Conservation (phyloP, 441 rosid genomes). For the Adansonia rubrostipa region DNA sequence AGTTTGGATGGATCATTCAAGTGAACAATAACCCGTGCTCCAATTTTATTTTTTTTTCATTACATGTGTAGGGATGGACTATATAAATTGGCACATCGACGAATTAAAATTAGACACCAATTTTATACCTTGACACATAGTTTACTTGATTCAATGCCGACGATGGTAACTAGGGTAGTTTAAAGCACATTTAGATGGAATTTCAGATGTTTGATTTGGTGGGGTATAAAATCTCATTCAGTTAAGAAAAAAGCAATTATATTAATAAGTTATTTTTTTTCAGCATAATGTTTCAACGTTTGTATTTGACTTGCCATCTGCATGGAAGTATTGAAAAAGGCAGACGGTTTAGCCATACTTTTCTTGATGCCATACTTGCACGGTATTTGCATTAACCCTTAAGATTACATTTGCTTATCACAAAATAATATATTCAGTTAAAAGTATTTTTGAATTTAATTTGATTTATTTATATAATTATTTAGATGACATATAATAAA, state of each 20-base stretch:
- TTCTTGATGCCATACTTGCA: slow-evolving; percentile 54
- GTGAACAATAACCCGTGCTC: not conserved
- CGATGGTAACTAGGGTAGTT: slow-evolving; percentile 37
- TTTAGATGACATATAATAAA: too few species aligned
- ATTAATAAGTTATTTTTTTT: not conserved
- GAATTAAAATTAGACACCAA: slow-evolving; percentile 28
- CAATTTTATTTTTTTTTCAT: not conserved
- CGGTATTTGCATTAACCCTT: slow-evolving; percentile 42
- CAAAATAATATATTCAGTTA: not conserved
- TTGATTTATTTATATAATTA: too few species aligned
- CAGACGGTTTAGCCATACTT: slow-evolving; percentile 47
- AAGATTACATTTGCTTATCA: slow-evolving; percentile 9
- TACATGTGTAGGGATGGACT: not conserved
- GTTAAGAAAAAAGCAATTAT: slow-evolving; percentile 38
- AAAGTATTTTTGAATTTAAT: too few species aligned
- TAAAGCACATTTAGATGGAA: slow-evolving; percentile 34
- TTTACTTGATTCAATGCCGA: slow-evolving; percentile 28
- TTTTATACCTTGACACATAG: slow-evolving; percentile 31
- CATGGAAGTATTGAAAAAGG: slow-evolving; percentile 41
- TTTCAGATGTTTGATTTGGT: slow-evolving; percentile 51
- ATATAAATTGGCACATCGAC: slow-evolving; percentile 24
- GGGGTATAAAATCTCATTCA: slow-evolving; percentile 58
- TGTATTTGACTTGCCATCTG: slow-evolving; percentile 55
- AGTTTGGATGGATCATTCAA: slow-evolving; percentile 26
- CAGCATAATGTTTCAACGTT: slow-evolving; percentile 30